Evolutionary conservation across 1,284 basidiomycete genomes (phyloP).

Genomic region (Trametes versicolor): DNA sequence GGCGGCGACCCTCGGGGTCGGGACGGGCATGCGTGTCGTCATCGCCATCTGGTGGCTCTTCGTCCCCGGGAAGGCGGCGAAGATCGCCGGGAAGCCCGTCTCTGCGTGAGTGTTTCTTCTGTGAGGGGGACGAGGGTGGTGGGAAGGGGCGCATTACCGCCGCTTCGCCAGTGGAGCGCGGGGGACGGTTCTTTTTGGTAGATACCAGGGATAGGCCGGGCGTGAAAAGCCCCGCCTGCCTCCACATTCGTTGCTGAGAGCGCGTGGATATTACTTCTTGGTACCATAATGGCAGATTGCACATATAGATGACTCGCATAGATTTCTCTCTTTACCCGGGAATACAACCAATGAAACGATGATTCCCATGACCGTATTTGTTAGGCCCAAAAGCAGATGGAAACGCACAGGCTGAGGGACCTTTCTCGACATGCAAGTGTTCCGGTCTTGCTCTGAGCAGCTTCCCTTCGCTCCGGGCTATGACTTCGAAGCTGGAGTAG

Average conservation of each 20-base stretch:
- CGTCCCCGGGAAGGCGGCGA: constrained; percentile 59
- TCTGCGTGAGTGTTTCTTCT: constrained; percentile 11
- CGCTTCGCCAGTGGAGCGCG: background rate
- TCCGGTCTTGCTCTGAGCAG: no score
- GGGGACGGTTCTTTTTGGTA: background rate
- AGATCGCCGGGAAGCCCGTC: constrained; percentile 31
- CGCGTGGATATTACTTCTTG: background rate
- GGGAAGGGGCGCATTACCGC: background rate
- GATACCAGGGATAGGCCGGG: constrained; percentile 13
- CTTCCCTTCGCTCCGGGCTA: no score
- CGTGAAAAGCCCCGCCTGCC: constrained; percentile 1
- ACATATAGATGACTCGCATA: constrained; percentile 7
- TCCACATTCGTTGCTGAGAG: constrained; percentile 1
- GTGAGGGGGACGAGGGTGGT: background rate
- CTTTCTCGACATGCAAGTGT: no score
- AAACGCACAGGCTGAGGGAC: no score
- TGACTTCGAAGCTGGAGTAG: no score
- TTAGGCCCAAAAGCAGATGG: no score
- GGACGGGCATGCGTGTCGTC: constrained; percentile 70
- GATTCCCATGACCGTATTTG: background rate
- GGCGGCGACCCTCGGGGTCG: constrained; percentile 73
- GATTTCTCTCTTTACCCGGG: background rate
- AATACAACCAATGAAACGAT: background rate
- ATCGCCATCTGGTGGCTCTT: constrained; percentile 77
- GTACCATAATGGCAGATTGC: constrained; percentile 1